Percentiles rank a stretch among this genome's conserved stretches.
These are phyloP conservation scores for Geosmithia morbida DNA, from an alignment of 2,329 filamentous ascomycete species.

Conservation along the genomic window DNA sequence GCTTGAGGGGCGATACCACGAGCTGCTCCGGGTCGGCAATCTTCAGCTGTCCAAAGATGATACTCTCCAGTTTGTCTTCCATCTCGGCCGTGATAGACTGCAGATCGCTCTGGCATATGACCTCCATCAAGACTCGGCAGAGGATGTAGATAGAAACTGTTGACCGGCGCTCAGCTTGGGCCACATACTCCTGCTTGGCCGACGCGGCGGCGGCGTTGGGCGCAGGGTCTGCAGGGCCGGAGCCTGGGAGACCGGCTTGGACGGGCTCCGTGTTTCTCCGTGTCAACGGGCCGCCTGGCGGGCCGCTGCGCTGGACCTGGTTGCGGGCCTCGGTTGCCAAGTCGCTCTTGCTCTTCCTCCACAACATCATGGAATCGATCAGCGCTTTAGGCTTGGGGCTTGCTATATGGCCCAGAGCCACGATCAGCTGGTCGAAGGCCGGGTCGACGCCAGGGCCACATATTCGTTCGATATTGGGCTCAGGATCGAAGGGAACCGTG, in stretches of 20 bases:
- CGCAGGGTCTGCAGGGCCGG: slow-evolving; percentile 12
- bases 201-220: slow-evolving; percentile 25
- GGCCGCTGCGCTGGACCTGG: slow-evolving; percentile 31
- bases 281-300: slow-evolving; percentile 35
- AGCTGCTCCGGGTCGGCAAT: slow-evolving; percentile 74
- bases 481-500: slow-evolving; percentile 61
- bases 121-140: slow-evolving; percentile 84
- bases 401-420: slow-evolving; percentile 85
- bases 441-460: slow-evolving; percentile 83
- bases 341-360: slow-evolving; percentile 93
- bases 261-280: slow-evolving; percentile 64
- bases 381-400: slow-evolving; percentile 86
- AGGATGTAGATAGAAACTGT: slow-evolving; percentile 93
- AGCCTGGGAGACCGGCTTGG: slow-evolving; percentile 21
- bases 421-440: slow-evolving; percentile 86
- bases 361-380: slow-evolving; percentile 96
- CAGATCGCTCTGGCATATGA: slow-evolving; percentile 80
- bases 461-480: slow-evolving; percentile 74
- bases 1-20: slow-evolving; percentile 62
- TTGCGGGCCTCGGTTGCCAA: slow-evolving; percentile 56
- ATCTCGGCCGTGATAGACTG: slow-evolving; percentile 76
- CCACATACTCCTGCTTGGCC: slow-evolving; percentile 54
- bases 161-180: slow-evolving; percentile 74
- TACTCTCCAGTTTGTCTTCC: slow-evolving; percentile 84
- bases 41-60: slow-evolving; percentile 93